A percentile compares a stretch with the other conserved stretches of the same genome.
phyloP scores from a whole-genome alignment of 352 stramenopile species.

The Phytophthora vignae region DNA sequence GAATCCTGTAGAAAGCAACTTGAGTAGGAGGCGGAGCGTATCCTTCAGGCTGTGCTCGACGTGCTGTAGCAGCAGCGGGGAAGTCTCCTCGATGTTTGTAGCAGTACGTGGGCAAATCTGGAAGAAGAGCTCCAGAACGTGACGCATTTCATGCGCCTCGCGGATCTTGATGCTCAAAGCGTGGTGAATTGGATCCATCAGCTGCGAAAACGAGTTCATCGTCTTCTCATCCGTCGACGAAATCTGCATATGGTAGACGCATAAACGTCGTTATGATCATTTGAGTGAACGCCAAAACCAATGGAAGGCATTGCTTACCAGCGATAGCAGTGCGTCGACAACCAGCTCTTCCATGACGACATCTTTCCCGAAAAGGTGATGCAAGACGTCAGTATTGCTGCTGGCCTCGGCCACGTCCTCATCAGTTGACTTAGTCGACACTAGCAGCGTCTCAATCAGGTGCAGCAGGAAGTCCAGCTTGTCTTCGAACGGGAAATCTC shows the following conservation, averaged over 20 bases:
- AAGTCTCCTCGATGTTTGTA: conserved; percentile 79
- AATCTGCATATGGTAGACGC: conserved; percentile 39
- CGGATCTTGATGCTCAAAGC: conserved; percentile 76
- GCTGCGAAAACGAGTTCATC: conserved; percentile 59
- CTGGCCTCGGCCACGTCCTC: conserved; percentile 13
- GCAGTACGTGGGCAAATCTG: conserved; percentile 77
- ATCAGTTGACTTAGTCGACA: conserved; percentile 34
- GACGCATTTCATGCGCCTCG: conserved; percentile 79
- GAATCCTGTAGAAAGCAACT: conserved; percentile 83
- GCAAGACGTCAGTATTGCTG: conserved; percentile 50
- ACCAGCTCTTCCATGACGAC: conserved; percentile 72
- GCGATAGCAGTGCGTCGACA: conserved; percentile 62
- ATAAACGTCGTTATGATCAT: no score
- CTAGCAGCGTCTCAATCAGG: conserved; percentile 62
- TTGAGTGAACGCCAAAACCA: not conserved
- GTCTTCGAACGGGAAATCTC: conserved; percentile 67
- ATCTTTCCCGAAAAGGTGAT: conserved; percentile 75
- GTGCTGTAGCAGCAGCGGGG: conserved; percentile 77
- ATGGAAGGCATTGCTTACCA: conserved; percentile 43
- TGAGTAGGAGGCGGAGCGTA: conserved; percentile 74
- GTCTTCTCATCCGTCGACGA: conserved; percentile 61
- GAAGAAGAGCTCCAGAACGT: conserved; percentile 78
- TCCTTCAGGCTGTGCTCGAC: conserved; percentile 84
- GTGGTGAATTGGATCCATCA: conserved; percentile 69
- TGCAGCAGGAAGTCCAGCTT: conserved; percentile 76